Base-by-base conservation (phyloP, 1,284 basidiomycete species). In the Ceratobasidium sp. region DNA sequence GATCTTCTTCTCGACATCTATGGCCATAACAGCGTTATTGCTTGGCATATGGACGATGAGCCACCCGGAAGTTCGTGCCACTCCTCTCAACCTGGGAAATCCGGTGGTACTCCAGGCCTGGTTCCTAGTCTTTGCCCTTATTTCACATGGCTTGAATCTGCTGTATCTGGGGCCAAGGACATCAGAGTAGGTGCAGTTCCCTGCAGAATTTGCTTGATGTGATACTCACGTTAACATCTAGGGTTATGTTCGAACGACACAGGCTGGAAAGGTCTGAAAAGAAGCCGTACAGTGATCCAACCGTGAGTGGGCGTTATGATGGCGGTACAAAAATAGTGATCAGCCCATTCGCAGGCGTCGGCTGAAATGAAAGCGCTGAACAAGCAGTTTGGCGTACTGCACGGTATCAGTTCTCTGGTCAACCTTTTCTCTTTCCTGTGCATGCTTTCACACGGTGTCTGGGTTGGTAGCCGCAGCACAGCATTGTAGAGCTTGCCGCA, bases 51-150 rank as follows among this genome's bases (percentile, higher is more conserved):
- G 92, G 86, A 83, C 86, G 8, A 83, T 82, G 75, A 84, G 84
- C 73, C 90, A 92, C 80, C 88, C 88, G 1, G 81, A 83, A 53
- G 86, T 92, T 33, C 77, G 87, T 74, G 80, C 80, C n/a, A 82
- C 85, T 75, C 79, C 84, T 75, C 77, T 77, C 74, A 82, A 81
- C n/a, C 63, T 76, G 21, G 73, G 77, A 51, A 76, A 75, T 59
- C 85, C 87, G 36, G 88, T 92, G 77, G 89, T 92, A 46, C 84
- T 85, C 4, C 92, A 92, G 79, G 87, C 85, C n/a, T 88, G 91
- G 75, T 81, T 86, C 5, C 84, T 93, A 36, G 83, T 81, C 0
- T 80, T 78, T 4, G 83, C 86, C 1, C 74, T 88, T 4, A 74
- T 86, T 4, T 79, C 82, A 18, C 88, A 92, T 76, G 80, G 82